Base-by-base conservation (phyloP, 2,329 filamentous ascomycete genomes). In the Epichloe elymi region DNA sequence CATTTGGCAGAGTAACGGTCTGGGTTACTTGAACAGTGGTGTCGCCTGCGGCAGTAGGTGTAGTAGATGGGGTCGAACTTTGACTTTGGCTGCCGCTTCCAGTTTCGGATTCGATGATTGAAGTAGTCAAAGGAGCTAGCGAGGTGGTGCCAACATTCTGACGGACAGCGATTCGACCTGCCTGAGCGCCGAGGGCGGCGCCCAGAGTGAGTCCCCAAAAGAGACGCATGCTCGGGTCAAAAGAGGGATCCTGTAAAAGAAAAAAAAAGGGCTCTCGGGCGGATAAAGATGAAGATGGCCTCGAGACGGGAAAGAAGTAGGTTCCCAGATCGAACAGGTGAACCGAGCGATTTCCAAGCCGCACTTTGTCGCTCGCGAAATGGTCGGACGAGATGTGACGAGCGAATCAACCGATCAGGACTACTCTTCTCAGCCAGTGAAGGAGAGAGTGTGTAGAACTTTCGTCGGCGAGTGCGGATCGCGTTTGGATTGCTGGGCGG, bases 1-100 rank as follows among this genome's bases (percentile, higher is more conserved):
- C 60, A 35, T 56, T 41, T 4, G 53, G 56, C 40, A 58, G 58
- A 30, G 60, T 64, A 26, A 66, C 60, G 8, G 66, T 67, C n/a
- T 49, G 51, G 12, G 67, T 67, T 20, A 54, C 50, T 15, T 57
- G 58, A 12, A 65, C 52, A 15, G 65, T 65, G 1, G 54, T 60
- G 50, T 67, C 66, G n/a, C 38, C 51, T 20, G 23, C 40, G 45
- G 36, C 3, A n/a, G 23, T 14, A 23, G 48, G 20, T 19, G 40
- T n/a, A 23, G 30, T 38, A 26, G 41, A 44, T 38, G 26, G 47
- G 8, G 30, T 43, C 15, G 54, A 56, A 46, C 62, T 63, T n/a
- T 26, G 49, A 37, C 43, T 38, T 41, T 26, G 43, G 40, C 38
- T 44, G 15, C 43, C 49, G 51, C 4, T 38, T 26, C 38, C 39